Conservation (phyloP, 73 alveolate genomes). For the Paramecium octaurelia region DNA sequence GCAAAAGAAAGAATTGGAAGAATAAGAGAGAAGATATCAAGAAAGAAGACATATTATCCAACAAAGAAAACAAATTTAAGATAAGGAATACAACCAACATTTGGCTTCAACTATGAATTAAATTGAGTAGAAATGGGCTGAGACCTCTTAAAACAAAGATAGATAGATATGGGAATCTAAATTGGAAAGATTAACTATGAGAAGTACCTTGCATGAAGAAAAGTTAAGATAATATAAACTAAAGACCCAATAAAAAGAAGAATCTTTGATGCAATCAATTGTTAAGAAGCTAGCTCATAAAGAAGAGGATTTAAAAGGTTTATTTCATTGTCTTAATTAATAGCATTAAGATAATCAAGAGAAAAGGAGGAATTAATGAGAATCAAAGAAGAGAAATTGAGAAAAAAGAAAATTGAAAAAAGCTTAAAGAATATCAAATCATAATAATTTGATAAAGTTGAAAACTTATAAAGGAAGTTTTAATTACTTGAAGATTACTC, state of each 20-base stretch:
- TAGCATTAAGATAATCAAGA: neutral
- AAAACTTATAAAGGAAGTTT: neutral
- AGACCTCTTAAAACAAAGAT: neutral
- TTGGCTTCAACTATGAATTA: neutral
- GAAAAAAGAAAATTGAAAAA: neutral
- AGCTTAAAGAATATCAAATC: neutral
- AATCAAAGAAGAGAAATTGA: neutral
- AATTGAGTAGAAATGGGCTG: neutral
- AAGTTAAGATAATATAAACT: neutral
- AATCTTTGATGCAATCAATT: neutral
- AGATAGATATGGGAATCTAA: neutral
- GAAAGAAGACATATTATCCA: neutral
- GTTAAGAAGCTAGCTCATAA: neutral
- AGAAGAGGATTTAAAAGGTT: conserved; percentile 20
- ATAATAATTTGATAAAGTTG: neutral
- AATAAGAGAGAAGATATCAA: neutral
- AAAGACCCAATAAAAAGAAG: neutral
- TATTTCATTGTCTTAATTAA: neutral
- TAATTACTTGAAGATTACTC: neutral
- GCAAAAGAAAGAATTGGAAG: neutral
- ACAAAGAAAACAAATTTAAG: neutral
- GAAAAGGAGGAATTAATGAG: neutral
- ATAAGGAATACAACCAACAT: neutral
- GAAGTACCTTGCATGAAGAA: neutral
- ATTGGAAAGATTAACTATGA: neutral